These are phyloP conservation scores for Canna indica DNA, from an alignment of 176 grass and related monocot species.

Conservation along the genomic window DNA sequence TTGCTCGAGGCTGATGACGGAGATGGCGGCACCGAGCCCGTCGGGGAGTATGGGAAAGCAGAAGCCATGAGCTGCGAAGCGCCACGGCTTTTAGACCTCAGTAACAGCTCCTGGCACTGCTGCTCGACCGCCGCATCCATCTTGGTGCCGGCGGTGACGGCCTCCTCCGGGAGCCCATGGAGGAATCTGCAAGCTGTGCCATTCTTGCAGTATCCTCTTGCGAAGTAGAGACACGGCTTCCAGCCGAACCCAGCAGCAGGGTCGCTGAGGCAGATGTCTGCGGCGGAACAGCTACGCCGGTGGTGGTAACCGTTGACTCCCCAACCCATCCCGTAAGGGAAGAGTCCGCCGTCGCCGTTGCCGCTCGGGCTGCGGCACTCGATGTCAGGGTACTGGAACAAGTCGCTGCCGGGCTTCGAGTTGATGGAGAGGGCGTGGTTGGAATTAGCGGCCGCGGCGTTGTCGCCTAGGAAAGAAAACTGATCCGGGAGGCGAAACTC, in stretches of 20 bases:
- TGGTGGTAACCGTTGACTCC: slow-evolving; percentile 32
- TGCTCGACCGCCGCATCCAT: slow-evolving; percentile 40
- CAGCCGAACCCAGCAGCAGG: slow-evolving; percentile 33
- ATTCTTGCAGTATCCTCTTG: slow-evolving; percentile 92
- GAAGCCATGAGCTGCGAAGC: slow-evolving; percentile 25
- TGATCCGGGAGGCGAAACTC: slow-evolving; percentile 73
- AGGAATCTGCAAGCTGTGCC: slow-evolving; percentile 68
- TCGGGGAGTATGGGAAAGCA: slow-evolving; percentile 69
- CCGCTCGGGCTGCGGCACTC: slow-evolving; percentile 33
- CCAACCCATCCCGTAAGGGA: slow-evolving; percentile 25
- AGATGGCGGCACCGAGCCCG: slow-evolving; percentile 50
- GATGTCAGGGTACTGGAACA: slow-evolving; percentile 18
- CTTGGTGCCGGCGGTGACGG: slow-evolving; percentile 13
- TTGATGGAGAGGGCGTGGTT: neutral
- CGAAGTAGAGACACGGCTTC: slow-evolving; percentile 84
- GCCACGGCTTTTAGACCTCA: slow-evolving; percentile 54
- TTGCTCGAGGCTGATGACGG: slow-evolving; percentile 65
- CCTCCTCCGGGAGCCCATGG: slow-evolving; percentile 58
- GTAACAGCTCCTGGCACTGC: slow-evolving; percentile 63
- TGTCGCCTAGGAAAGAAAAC: slow-evolving; percentile 60
- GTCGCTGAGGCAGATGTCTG: slow-evolving; percentile 52
- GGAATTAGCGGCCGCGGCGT: neutral
- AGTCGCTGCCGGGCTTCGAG: slow-evolving; percentile 19
- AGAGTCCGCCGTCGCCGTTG: slow-evolving; percentile 25
- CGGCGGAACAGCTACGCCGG: slow-evolving; percentile 47